A percentile compares a stretch with the other conserved stretches of the same genome.
Evolutionary conservation across 805 yeast genomes (phyloP).

Genomic region (Candida loeiensis): DNA sequence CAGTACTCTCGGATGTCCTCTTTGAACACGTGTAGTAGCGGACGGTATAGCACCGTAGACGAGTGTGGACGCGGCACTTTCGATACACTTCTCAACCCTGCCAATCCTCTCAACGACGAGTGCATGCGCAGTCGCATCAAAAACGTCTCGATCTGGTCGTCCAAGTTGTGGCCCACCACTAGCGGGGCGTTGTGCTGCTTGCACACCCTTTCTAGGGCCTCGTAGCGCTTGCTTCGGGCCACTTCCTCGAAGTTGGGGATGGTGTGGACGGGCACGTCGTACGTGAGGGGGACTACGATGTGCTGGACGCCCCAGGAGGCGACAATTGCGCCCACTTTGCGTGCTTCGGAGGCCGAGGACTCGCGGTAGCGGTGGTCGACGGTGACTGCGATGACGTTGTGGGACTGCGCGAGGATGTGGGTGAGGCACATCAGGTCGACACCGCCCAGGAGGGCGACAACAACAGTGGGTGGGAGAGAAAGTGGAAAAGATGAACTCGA

Average conservation of each 20-base stretch:
- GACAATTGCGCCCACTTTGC: slow-evolving; percentile 30
- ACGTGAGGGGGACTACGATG: slow-evolving; percentile 23
- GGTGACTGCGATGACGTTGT: slow-evolving; percentile 51
- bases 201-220: slow-evolving; percentile 43
- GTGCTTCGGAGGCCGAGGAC: slow-evolving; percentile 51
- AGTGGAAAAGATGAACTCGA: too few species aligned
- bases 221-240: slow-evolving; percentile 56
- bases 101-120: slow-evolving; percentile 50
- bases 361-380: slow-evolving; percentile 60
- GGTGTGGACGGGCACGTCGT: slow-evolving; percentile 23
- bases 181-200: slow-evolving; percentile 32
- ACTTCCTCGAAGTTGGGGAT: slow-evolving; percentile 50
- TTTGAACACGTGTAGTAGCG: slow-evolving; percentile 50
- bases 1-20: slow-evolving; percentile 46
- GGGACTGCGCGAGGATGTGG: slow-evolving; percentile 42
- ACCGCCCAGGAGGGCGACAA: slow-evolving; percentile 74
- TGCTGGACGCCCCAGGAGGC: slow-evolving; percentile 34
- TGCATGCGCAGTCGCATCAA: slow-evolving; percentile 47
- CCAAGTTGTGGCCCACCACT: slow-evolving; percentile 62
- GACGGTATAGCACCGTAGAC: slow-evolving; percentile 36
- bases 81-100: slow-evolving; percentile 44
- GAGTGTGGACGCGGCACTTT: slow-evolving; percentile 25
- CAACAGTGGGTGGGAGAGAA: slow-evolving; percentile 18
- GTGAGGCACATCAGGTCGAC: slow-evolving; percentile 76
- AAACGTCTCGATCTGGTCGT: slow-evolving; percentile 74